A percentile compares a stretch with the other conserved stretches of the same genome.
Evolutionary conservation across 1,139 yeast genomes (phyloP).

Genomic region (Lizanozyma gosingica): DNA sequence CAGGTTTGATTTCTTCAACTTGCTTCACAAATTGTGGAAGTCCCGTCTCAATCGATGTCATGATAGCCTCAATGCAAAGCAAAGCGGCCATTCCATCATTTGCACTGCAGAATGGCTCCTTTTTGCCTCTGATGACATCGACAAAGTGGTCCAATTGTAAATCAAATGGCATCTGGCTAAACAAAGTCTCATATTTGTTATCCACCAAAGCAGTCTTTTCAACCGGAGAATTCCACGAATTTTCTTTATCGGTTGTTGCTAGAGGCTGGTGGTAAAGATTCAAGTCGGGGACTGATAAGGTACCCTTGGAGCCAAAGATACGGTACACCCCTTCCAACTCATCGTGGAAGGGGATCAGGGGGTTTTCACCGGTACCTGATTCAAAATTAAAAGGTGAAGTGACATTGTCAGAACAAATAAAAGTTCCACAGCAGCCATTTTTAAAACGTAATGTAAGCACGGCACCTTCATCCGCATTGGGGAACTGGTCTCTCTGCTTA

Average conservation of each 20-base stretch:
- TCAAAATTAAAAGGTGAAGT: constrained; percentile 33
- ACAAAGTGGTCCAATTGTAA: constrained; percentile 28
- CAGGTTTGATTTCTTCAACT: constrained; percentile 17
- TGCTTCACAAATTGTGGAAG: constrained; percentile 24
- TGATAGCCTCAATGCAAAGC: constrained; percentile 32
- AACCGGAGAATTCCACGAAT: constrained; percentile 6
- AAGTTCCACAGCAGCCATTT: constrained; percentile 29
- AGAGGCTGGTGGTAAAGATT: constrained; percentile 22
- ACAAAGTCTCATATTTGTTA: neutral
- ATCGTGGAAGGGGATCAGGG: constrained; percentile 23
- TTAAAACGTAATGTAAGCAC: constrained; percentile 23
- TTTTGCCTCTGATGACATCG: constrained; percentile 24
- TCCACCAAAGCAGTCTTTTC: neutral
- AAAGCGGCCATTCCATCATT: constrained; percentile 33
- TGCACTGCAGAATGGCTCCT: constrained; percentile 28
- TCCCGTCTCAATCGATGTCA: constrained; percentile 26
- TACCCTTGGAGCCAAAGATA: constrained; percentile 29
- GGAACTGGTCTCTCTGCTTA: constrained; percentile 21
- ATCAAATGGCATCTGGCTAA: constrained; percentile 17
- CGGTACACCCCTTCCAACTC: constrained; percentile 26
- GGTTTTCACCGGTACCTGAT: constrained; percentile 34
- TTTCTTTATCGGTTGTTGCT: constrained; percentile 4
- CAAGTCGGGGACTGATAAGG: constrained; percentile 30
- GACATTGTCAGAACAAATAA: constrained; percentile 31
- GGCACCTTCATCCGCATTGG: constrained; percentile 34